These are phyloP conservation scores for Cystobasidium pallidum DNA, from an alignment of 1,284 basidiomycete genomes.

Conservation along the genomic window DNA sequence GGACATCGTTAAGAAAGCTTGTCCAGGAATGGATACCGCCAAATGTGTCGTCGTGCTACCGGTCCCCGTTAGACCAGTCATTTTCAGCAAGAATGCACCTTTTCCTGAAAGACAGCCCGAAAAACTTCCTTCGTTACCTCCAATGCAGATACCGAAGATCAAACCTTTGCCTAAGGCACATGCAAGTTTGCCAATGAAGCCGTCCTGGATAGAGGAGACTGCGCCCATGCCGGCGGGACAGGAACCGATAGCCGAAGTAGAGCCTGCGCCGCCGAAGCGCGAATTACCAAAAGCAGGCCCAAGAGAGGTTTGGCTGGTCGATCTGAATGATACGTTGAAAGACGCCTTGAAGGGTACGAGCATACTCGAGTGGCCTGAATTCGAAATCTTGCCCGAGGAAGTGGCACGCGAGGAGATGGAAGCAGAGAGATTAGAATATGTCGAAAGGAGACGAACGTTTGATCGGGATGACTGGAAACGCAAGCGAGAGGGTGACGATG, in stretches of 20 bases:
- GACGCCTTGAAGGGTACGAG: constrained; percentile 34
- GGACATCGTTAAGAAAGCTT: constrained; percentile 1
- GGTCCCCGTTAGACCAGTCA: constrained; percentile 22
- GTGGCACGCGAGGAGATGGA: constrained; percentile 4
- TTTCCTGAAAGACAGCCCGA: background rate
- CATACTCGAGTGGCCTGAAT: constrained; percentile 42
- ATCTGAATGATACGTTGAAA: constrained; percentile 5
- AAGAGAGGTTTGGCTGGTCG: constrained; percentile 21
- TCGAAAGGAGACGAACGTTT: constrained; percentile 6
- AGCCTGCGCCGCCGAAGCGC: background rate
- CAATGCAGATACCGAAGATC: constrained; percentile 1
- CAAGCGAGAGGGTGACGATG: constrained; percentile 16
- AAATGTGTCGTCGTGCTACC: constrained; percentile 14
- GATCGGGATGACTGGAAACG: constrained; percentile 27
- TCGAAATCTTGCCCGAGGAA: constrained; percentile 30
- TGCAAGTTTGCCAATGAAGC: constrained; percentile 29
- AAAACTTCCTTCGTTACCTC: background rate
- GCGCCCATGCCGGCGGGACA: background rate
- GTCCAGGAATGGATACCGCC: background rate
- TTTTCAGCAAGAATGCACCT: constrained; percentile 21
- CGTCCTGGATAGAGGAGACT: constrained; percentile 20
- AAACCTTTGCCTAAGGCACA: constrained; percentile 28
- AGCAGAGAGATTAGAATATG: constrained; percentile 28
- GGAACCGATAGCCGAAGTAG: background rate
- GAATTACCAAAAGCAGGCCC: constrained; percentile 12